These are phyloP conservation scores for Coniochaeta pulveracea DNA, from an alignment of 2,329 filamentous ascomycete genomes.

Conservation along the genomic window DNA sequence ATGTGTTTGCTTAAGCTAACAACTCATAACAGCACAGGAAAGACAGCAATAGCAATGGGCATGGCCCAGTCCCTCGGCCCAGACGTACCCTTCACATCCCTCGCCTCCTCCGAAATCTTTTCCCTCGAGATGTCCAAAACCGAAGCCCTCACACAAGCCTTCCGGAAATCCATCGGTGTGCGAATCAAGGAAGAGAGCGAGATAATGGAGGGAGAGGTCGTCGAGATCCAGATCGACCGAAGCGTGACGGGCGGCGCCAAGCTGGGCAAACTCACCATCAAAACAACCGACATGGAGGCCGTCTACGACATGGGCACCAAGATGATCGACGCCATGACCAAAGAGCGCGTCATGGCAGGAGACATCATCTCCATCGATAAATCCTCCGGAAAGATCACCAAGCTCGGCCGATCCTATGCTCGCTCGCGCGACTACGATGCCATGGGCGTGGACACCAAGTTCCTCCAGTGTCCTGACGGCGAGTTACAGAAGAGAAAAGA, in stretches of 20 bases:
- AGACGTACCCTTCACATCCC: conserved; percentile 92
- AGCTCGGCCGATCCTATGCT: conserved; percentile 88
- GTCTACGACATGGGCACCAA: conserved; percentile 99
- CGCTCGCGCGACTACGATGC: conserved; percentile 96
- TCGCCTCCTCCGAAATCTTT: conserved; percentile 95
- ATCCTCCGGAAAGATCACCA: conserved; percentile 94
- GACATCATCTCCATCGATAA: conserved; percentile 99
- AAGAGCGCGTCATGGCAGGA: conserved; percentile 96
- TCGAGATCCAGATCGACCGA: conserved; percentile 96
- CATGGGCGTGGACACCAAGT: conserved; percentile 97
- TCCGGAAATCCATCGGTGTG: conserved; percentile 95
- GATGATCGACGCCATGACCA: conserved; percentile 99
- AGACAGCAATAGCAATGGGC: conserved; percentile 97
- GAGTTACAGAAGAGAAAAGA: conserved; percentile 96
- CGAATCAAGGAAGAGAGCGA: conserved; percentile 98
- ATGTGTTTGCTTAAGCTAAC: conserved; percentile 9
- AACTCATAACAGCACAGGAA: conserved; percentile 62
- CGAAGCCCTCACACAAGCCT: conserved; percentile 95
- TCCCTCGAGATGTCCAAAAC: conserved; percentile 99
- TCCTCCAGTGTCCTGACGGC: conserved; percentile 92
- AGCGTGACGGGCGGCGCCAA: conserved; percentile 95
- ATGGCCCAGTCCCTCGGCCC: conserved; percentile 93
- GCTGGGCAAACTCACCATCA: conserved; percentile 98
- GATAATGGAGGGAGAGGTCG: conserved; percentile 97
- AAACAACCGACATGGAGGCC: conserved; percentile 99